A percentile compares a stretch with the other conserved stretches of the same genome.
Evolutionary conservation across 164 flowering plant species (phyloP).

Genomic region (Echeveria elegans): DNA sequence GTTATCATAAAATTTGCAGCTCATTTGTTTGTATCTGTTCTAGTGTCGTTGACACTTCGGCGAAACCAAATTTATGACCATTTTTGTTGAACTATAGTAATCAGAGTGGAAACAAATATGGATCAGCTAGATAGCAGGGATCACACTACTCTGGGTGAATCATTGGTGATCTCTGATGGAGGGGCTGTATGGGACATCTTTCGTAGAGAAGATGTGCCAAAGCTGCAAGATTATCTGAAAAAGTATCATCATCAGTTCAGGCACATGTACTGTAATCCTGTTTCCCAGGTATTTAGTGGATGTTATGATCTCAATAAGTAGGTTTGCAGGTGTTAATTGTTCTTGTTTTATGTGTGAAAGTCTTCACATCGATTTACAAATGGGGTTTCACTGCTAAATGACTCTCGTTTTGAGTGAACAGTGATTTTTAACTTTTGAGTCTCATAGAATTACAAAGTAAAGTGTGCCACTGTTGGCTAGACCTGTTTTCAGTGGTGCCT

Average conservation of each 20-base stretch:
- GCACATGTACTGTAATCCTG: constrained; percentile 40
- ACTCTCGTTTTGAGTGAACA: too few relatives aligned
- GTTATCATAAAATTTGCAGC: background rate
- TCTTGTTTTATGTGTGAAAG: too few relatives aligned
- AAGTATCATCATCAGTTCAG: constrained; percentile 62
- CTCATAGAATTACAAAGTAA: too few relatives aligned
- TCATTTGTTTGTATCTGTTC: background rate
- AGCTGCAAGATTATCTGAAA: constrained; percentile 40
- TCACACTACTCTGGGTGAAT: constrained; percentile 9
- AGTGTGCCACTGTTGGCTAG: too few relatives aligned
- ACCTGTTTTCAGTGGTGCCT: background rate
- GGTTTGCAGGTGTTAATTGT: too few relatives aligned
- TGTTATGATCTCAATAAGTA: too few relatives aligned
- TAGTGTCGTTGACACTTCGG: background rate
- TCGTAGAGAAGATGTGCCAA: too few relatives aligned
- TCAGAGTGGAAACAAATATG: constrained; percentile 7
- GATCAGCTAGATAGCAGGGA: constrained; percentile 7
- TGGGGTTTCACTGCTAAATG: too few relatives aligned
- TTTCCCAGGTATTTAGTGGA: constrained; percentile 26
- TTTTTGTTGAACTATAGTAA: background rate
- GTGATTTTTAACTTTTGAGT: too few relatives aligned
- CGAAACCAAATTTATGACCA: background rate
- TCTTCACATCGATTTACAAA: too few relatives aligned
- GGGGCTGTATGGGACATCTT: too few relatives aligned
- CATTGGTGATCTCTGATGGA: constrained; percentile 21